These are phyloP conservation scores for Breviolum minutum DNA, from an alignment of 73 alveolate genomes.

Conservation along the genomic window DNA sequence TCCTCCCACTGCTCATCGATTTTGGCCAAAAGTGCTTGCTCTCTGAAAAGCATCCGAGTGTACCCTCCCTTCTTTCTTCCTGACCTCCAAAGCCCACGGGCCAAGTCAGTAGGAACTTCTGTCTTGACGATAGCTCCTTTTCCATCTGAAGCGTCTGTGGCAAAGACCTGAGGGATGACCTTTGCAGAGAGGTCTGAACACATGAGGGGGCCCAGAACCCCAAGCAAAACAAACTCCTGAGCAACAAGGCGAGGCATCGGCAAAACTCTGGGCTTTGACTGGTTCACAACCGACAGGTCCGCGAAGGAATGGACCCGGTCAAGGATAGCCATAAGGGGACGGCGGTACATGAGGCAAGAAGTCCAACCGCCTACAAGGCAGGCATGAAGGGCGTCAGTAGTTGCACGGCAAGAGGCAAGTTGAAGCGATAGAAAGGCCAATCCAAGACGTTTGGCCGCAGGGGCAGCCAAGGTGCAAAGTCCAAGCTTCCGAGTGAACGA, in stretches of 20 bases:
- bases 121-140: no score
- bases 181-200: background rate
- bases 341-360: background rate
- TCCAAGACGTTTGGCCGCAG: background rate
- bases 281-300: background rate
- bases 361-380: conserved; percentile 31
- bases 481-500: background rate
- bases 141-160: no score
- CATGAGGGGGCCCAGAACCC: background rate
- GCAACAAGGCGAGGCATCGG: background rate
- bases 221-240: background rate
- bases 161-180: no score
- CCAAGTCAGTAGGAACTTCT: background rate
- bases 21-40: background rate
- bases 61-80: background rate
- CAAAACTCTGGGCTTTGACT: background rate
- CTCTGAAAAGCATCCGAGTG: background rate
- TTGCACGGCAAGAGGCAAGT: background rate
- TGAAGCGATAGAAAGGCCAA: background rate
- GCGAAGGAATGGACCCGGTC: background rate
- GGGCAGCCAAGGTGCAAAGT: no score
- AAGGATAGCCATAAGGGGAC: conserved; percentile 10
- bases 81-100: background rate
- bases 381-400: background rate
- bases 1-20: background rate